Evolutionary conservation across 371 early-diverging fungal species (phyloP).

Genomic region (Nematocida parisii): DNA sequence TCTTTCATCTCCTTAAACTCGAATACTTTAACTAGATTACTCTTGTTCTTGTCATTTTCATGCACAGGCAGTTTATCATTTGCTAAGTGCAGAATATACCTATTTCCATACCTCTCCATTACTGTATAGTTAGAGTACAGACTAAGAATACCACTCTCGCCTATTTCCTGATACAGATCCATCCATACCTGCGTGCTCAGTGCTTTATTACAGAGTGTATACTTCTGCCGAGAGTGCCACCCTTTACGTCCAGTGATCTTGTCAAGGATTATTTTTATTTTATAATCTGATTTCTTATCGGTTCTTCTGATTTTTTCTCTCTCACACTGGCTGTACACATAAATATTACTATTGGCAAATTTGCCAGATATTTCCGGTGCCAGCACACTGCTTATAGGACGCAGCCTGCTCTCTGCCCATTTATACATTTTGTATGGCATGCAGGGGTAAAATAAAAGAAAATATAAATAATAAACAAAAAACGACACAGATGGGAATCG

Average conservation of each 20-base stretch:
- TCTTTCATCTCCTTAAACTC: background rate
- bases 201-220: background rate
- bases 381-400: background rate
- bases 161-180: background rate
- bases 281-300: background rate
- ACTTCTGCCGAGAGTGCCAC: background rate
- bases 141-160: background rate
- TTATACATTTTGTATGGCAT: background rate
- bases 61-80: background rate
- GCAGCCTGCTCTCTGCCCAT: background rate
- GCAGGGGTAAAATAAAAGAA: background rate
- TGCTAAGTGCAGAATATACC: background rate
- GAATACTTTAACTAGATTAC: too few relatives aligned
- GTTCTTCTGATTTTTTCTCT: background rate
- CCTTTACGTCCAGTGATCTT: background rate
- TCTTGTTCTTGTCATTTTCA: background rate
- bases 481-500: conserved; percentile 61
- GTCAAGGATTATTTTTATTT: background rate
- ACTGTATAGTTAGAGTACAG: conserved; percentile 9
- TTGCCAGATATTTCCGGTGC: background rate
- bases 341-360: background rate
- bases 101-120: background rate
- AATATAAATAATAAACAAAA: conserved; percentile 10
- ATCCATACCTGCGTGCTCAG: background rate
- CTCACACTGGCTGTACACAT: conserved; percentile 9